Evolutionary conservation across 352 stramenopile species (phyloP), one percentile per base, ranked within the genome.

Genomic region (Pythium rishiriense): DNA sequence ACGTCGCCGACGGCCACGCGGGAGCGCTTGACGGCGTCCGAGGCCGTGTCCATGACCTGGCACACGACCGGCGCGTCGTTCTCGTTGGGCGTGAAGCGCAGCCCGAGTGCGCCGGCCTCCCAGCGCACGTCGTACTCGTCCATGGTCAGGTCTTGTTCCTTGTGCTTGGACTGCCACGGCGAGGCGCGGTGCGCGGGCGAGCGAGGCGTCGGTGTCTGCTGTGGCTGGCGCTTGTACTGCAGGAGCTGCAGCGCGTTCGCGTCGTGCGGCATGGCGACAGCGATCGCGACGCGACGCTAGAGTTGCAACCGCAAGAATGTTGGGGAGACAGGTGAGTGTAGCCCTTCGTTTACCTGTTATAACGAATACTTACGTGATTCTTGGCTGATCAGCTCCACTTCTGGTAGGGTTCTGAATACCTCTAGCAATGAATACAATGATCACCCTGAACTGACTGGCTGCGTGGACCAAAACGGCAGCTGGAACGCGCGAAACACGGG

Each of bases 71-170:
- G 76, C 33, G 76, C 57, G 60, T 88, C 79, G 43, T 70, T 74
- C 42, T 87, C 78, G 52, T 88, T 86, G 52, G 81, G 83, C 57
- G 83, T 93, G 74, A 93, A 93, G 70, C 79, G 78, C 65, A 93
- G 54, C 21, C 79, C 78, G 21, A 93, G 68, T 35, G 72, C 64
- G 49, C 78, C 75, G 15, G 78, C 67, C 37, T 72, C 62, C 83
- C 83, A 93, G 17, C 78, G 70, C 19, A 93, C 69, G 58, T 93
- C 83, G 69, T 85, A 90, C 8, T 60, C 52, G 26, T 22, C 54
- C 54, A 61, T 61, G 4, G 0, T 35, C 24, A 25, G 42, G 29
- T 46, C 48, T 24, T 24, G 58, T 28, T 35, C 35, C 8, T n/a
- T 41, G 10, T 48, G 41, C 28, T 35, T 4, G n/a, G 42, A 24